phyloP scores from a whole-genome alignment of 148 eudicot species.

The Pharnaceum exiguum region DNA sequence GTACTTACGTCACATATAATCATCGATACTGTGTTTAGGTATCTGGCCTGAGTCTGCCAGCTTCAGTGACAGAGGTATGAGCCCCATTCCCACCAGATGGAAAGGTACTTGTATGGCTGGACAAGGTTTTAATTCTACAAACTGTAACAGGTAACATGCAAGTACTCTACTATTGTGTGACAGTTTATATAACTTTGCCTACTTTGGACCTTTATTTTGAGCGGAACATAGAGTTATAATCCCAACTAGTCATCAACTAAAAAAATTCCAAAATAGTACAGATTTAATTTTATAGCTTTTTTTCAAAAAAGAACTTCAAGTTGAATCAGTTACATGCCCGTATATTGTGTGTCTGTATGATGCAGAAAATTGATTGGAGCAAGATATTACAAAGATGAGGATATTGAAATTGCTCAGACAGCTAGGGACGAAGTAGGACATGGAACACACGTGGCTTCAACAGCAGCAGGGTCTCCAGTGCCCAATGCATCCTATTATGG shows the following conservation, averaged over 20 bases:
- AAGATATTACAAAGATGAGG: conserved; percentile 40
- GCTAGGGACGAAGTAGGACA: conserved; percentile 47
- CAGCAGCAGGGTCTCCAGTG: conserved; percentile 52
- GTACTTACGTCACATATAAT: background rate
- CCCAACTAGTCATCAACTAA: too few species aligned
- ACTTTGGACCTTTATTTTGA: too few species aligned
- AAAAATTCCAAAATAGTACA: too few species aligned
- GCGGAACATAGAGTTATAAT: too few species aligned
- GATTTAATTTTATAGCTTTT: too few species aligned
- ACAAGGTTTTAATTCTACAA: conserved; percentile 37
- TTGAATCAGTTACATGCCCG: too few species aligned
- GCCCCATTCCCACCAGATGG: conserved; percentile 64
- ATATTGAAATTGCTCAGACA: conserved; percentile 4
- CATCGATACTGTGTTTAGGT: conserved; percentile 22
- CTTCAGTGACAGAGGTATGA: conserved; percentile 51
- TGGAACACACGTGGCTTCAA: conserved; percentile 71
- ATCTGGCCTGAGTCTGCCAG: conserved; percentile 82
- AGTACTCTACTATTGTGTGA: too few species aligned
- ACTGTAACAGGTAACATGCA: conserved; percentile 77
- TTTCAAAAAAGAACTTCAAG: too few species aligned
- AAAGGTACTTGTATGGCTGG: conserved; percentile 66
- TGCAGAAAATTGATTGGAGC: conserved; percentile 72
- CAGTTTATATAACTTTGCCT: too few species aligned
- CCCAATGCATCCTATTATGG: conserved; percentile 58
- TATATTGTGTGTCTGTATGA: too few species aligned